Evolutionary conservation across 2,329 filamentous ascomycete genomes (phyloP), one percentile per base, ranked within the genome.

Genomic region (Raffaelea albimanens): DNA sequence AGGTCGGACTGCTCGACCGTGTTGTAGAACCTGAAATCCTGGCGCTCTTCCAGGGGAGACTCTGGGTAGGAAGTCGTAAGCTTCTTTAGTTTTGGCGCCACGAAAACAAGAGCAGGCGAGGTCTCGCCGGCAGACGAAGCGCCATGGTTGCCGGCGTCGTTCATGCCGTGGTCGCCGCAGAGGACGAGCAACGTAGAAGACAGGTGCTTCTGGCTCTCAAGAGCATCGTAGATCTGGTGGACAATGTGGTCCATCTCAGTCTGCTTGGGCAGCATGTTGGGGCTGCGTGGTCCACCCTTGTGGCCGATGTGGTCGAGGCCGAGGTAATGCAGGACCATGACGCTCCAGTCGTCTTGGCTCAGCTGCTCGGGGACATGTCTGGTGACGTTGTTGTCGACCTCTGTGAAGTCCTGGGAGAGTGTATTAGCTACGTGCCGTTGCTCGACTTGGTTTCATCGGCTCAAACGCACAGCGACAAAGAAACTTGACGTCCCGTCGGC

Each of bases 81-180:
- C 9, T 11, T 25, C 3, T 73, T 71, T 7, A 89, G 67, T 59
- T 88, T 93, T 0, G 91, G 89, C 2, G 89, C 93, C 53, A 95
- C 78, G 62, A 98, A 97, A 19, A 96, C 77, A 10, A 98, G 69
- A 16, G 93, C 93, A 0, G 93, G 85, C 1, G 91, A 96, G 2
- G 93, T 97, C 68, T 98, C 93, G 40, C 93, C 91, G 2, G 88
- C 79, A 0, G 90, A 90, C 10, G 91, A 96, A 36, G 91, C 93
- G 25, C 93, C 93, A 61, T 98, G 93, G 56, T 97, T 97, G 2
- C 93, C 93, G 19, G 87, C 93, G 57, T 97, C 91, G 57, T 97
- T 98, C 93, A 98, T 98, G n/a, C 93, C 93, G 61, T 98, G 93
- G 58, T 98, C 94, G 48, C 93, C 93, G 48, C 84, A 88, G 7